phyloP scores from a whole-genome alignment of 768 basidiomycete genomes.

The Nevesoporus exiguus region DNA sequence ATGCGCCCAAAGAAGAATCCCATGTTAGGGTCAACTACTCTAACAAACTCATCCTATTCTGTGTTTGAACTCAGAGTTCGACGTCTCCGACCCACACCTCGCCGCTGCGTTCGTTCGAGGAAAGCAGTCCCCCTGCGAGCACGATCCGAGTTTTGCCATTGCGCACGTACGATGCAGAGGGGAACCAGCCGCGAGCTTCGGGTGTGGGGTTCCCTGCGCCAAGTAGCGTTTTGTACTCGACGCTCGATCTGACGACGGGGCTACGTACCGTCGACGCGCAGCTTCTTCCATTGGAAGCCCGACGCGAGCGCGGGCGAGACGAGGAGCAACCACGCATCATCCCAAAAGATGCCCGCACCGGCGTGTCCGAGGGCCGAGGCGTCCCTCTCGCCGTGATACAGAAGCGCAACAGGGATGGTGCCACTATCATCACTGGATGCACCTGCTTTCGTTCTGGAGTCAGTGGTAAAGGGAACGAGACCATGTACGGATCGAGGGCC shows the following conservation, averaged over 20 bases:
- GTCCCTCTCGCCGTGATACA: conserved; percentile 37
- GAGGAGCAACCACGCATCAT: conserved; percentile 38
- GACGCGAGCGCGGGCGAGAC: not conserved
- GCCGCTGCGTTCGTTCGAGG: conserved; percentile 39
- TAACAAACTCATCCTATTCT: too few relatives aligned
- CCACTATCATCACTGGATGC: not conserved
- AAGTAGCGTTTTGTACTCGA: too few relatives aligned
- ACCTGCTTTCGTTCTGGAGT: not conserved
- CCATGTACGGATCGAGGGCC: conserved; percentile 36
- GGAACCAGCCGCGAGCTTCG: conserved; percentile 44
- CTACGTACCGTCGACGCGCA: conserved; percentile 11
- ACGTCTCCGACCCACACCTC: conserved; percentile 42
- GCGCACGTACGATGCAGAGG: conserved; percentile 25
- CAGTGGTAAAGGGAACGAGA: conserved; percentile 23
- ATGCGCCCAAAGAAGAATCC: too few relatives aligned
- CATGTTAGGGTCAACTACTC: too few relatives aligned
- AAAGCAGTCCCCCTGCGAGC: conserved; percentile 40
- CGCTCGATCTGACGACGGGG: not conserved
- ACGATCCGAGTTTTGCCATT: conserved; percentile 28
- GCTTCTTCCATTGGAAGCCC: conserved; percentile 27
- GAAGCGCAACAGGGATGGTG: conserved; percentile 24
- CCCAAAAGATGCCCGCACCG: conserved; percentile 39
- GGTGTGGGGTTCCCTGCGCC: conserved; percentile 11
- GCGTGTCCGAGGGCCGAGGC: conserved; percentile 37
- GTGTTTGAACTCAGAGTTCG: conserved; percentile 8